These are phyloP conservation scores for Xylaria sp. DNA, from an alignment of 2,329 filamentous ascomycete species.

Conservation along the genomic window DNA sequence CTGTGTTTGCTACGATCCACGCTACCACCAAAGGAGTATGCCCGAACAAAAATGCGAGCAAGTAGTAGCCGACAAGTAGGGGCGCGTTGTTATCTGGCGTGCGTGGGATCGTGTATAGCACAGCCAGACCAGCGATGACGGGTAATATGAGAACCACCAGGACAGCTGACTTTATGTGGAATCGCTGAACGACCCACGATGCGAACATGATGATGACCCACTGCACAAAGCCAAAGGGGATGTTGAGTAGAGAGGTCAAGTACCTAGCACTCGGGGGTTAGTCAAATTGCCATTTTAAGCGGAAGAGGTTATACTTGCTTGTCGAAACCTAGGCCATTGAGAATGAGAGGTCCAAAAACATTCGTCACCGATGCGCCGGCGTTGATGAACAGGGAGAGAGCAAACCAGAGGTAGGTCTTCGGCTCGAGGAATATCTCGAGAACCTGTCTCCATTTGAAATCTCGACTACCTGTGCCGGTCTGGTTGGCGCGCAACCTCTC, in stretches of 20 bases:
- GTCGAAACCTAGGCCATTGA: constrained; percentile 70
- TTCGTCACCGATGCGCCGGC: constrained; percentile 72
- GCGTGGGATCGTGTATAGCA: constrained; percentile 66
- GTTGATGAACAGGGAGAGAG: constrained; percentile 70
- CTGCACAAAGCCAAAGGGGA: constrained; percentile 73
- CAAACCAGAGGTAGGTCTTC: constrained; percentile 70
- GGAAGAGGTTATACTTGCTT: constrained; percentile 46
- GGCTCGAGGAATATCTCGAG: constrained; percentile 63
- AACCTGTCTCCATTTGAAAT: constrained; percentile 64
- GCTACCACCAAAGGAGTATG: constrained; percentile 73
- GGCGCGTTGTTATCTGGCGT: constrained; percentile 55
- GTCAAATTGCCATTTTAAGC: background rate
- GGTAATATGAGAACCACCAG: constrained; percentile 66
- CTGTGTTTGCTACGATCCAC: constrained; percentile 77
- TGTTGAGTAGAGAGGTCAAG: constrained; percentile 70
- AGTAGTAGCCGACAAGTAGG: constrained; percentile 71
- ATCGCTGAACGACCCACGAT: constrained; percentile 67
- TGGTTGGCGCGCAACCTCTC: constrained; percentile 66
- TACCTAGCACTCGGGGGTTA: constrained; percentile 46
- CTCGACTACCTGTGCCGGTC: constrained; percentile 63
- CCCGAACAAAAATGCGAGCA: constrained; percentile 73
- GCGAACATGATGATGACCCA: constrained; percentile 67
- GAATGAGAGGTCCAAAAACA: constrained; percentile 72
- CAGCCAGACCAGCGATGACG: constrained; percentile 68
- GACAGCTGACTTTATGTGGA: constrained; percentile 66